Evolutionary conservation across 345 rosid species (phyloP), one percentile per base, ranked within the genome.

Genomic region (Sisymbrium irio): DNA sequence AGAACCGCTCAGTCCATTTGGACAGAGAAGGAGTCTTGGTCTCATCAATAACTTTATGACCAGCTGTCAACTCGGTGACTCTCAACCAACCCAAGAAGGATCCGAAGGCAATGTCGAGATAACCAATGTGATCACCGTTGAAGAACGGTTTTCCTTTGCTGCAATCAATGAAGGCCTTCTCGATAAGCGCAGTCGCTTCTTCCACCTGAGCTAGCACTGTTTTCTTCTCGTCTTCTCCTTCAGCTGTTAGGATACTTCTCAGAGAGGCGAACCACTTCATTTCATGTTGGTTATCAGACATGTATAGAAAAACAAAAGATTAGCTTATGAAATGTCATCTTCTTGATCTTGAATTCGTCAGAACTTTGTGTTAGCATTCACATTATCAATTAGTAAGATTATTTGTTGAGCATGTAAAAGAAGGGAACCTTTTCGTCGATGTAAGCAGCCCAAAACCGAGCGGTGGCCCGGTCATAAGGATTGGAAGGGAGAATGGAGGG

Each of bases 61-160:
- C 80, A 0, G 9, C 18, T 17, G 19, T 10, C 41, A 64, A 80
- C 84, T 86, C 87, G 0, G 76, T 51, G 20, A 87, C 89, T 67
- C 85, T 85, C 6, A 90, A 4, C 93, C 94, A 87, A 13, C 71
- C 95, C 79, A 90, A 69, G 63, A 55, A 83, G 78, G 81, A 9
- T 0, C 97, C 97, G 9, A 92, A 67, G 0, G 92, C 83, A 46
- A 89, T 86, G 75, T 92, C 96, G 1, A 88, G 69, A 49, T 71
- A 88, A 33, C 96, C 97, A 9, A 92, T 81, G 20, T 62, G 41
- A 30, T 83, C 87, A 59, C 94, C 97, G 10, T 93, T 89, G 47
- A 92, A 92, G 82, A 88, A 92, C 1, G 82, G 19, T 68, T 83
- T 85, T 30, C 98, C 98, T 75, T 90, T 80, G 86, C 95, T 83